These are phyloP conservation scores for Thermochaetoides dissita DNA, from an alignment of 2,329 filamentous ascomycete genomes.

Conservation along the genomic window DNA sequence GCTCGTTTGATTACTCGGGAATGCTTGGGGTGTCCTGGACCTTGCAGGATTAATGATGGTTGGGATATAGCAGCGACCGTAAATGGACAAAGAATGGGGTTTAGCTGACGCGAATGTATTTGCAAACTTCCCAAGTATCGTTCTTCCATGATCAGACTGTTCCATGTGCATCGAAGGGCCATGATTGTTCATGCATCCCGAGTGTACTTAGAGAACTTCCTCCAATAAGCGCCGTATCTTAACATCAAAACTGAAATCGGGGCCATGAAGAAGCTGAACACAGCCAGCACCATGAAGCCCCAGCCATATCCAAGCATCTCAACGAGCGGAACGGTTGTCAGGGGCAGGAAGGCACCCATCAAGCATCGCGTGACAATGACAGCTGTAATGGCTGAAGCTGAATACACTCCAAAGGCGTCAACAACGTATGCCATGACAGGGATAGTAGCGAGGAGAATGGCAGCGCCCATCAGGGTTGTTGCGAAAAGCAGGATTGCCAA, in stretches of 20 bases:
- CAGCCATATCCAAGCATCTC: slow-evolving; percentile 36
- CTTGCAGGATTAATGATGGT: too few species aligned
- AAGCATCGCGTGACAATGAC: slow-evolving; percentile 42
- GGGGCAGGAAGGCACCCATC: slow-evolving; percentile 41
- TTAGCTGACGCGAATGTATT: too few species aligned
- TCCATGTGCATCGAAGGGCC: not conserved
- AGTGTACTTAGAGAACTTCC: slow-evolving; percentile 36
- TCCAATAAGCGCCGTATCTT: slow-evolving; percentile 37
- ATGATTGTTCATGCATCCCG: slow-evolving; percentile 17
- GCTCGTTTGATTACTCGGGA: too few species aligned
- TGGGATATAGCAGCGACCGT: too few species aligned
- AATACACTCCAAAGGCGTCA: slow-evolving; percentile 41
- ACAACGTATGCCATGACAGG: slow-evolving; percentile 42
- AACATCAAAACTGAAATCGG: slow-evolving; percentile 38
- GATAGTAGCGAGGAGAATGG: slow-evolving; percentile 31
- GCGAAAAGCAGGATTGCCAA: slow-evolving; percentile 29
- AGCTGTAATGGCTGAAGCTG: slow-evolving; percentile 42
- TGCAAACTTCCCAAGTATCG: not conserved
- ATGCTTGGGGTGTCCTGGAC: too few species aligned
- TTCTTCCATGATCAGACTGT: not conserved
- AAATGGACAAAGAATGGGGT: too few species aligned
- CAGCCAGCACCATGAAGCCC: slow-evolving; percentile 33
- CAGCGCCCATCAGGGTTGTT: slow-evolving; percentile 30
- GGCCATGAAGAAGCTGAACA: slow-evolving; percentile 27
- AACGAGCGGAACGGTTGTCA: slow-evolving; percentile 34